These are phyloP conservation scores for Sporothrix luriei DNA, from an alignment of 2,329 filamentous ascomycete genomes.

Conservation along the genomic window DNA sequence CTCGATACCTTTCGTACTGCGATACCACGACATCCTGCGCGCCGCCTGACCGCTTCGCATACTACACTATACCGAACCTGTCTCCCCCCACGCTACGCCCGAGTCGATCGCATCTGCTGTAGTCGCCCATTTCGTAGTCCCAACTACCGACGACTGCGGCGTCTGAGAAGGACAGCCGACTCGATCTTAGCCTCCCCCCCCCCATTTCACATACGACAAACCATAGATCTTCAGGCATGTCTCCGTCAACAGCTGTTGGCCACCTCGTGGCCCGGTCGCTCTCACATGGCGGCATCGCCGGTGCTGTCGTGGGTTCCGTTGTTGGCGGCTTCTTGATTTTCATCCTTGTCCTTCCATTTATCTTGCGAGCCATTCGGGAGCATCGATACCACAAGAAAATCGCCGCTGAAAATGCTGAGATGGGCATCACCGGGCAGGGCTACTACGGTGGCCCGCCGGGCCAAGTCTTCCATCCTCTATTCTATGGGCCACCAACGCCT, in stretches of 20 bases:
- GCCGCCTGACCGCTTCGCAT: slow-evolving; percentile 10
- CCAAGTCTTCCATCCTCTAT: slow-evolving; percentile 14
- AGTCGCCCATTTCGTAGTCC: not conserved
- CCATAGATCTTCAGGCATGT: slow-evolving; percentile 27
- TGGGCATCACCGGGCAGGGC: slow-evolving; percentile 39
- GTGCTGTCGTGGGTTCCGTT: slow-evolving; percentile 43
- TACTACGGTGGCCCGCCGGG: slow-evolving; percentile 10
- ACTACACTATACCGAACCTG: not conserved
- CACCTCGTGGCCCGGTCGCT: slow-evolving; percentile 35
- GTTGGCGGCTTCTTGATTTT: slow-evolving; percentile 41
- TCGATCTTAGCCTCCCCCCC: not conserved
- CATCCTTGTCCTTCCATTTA: slow-evolving; percentile 42
- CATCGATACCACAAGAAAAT: slow-evolving; percentile 32
- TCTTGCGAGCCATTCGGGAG: slow-evolving; percentile 41
- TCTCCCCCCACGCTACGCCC: slow-evolving; percentile 12
- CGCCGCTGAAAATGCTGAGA: slow-evolving; percentile 40
- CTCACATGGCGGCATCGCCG: slow-evolving; percentile 43
- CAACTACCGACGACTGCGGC: not conserved
- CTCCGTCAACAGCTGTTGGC: slow-evolving; percentile 24
- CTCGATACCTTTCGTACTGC: slow-evolving; percentile 9
- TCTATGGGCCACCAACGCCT: slow-evolving; percentile 1
- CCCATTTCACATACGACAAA: not conserved
- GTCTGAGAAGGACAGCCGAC: not conserved
- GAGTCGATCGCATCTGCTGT: slow-evolving; percentile 12
- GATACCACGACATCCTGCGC: not conserved